phyloP scores from a whole-genome alignment of 176 grass and related monocot genomes.

The Cymbopogon citratus region DNA sequence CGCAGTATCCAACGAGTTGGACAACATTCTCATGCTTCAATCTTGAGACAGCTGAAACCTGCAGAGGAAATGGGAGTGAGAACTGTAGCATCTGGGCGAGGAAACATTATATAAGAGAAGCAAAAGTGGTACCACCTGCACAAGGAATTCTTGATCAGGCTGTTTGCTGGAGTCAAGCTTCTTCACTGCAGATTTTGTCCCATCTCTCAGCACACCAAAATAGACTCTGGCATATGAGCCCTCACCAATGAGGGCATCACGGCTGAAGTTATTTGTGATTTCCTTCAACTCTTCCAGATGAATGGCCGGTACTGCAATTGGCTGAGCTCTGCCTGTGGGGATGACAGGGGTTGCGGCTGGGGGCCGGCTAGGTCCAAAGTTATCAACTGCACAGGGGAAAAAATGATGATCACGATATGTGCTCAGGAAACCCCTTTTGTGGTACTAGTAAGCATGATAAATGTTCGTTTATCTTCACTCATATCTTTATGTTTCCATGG shows the following conservation, averaged over 20 bases:
- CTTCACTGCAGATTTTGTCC: slow-evolving; percentile 53
- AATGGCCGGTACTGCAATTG: slow-evolving; percentile 71
- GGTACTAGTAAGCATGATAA: not conserved
- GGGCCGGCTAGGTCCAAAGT: slow-evolving; percentile 34
- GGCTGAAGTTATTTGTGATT: slow-evolving; percentile 74
- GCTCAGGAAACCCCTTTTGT: not conserved
- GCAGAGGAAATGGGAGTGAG: slow-evolving; percentile 5
- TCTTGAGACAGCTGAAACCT: slow-evolving; percentile 74
- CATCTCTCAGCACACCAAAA: slow-evolving; percentile 57
- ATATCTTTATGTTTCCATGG: not conserved
- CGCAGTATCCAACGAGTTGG: slow-evolving; percentile 65
- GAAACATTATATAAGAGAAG: not conserved
- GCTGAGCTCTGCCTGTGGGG: slow-evolving; percentile 39
- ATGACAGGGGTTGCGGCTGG: slow-evolving; percentile 7
- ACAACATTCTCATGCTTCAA: slow-evolving; percentile 82
- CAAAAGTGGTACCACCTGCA: slow-evolving; percentile 37
- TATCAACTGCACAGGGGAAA: slow-evolving; percentile 21
- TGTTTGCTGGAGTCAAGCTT: slow-evolving; percentile 73
- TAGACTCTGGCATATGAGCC: slow-evolving; percentile 74
- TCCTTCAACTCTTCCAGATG: slow-evolving; percentile 59
- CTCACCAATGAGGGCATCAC: slow-evolving; percentile 60
- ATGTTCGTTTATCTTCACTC: not conserved
- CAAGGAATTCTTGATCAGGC: slow-evolving; percentile 64
- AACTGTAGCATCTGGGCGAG: not conserved
- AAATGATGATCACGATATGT: not conserved